Percentiles rank a stretch among this genome's conserved stretches.
Conservation (phyloP, 352 stramenopile genomes). For the Thalassiosira hispida region DNA sequence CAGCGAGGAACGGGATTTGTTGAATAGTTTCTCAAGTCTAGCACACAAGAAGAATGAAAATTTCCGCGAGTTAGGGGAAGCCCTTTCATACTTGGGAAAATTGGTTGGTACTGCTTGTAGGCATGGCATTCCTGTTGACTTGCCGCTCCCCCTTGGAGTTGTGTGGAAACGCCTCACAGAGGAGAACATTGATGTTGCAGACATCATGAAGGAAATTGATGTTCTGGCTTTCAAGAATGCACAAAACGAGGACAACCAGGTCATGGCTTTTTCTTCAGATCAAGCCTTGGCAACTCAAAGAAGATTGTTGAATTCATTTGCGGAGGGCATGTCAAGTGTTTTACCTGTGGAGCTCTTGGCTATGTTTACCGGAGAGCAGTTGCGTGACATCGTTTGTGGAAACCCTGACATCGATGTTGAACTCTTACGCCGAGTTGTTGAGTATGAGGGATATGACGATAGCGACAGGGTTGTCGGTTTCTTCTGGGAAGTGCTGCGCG, state of each 20-base stretch:
- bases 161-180: slow-evolving; percentile 80
- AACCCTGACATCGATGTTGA: slow-evolving; percentile 96
- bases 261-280: slow-evolving; percentile 18
- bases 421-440: slow-evolving; percentile 93
- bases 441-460: slow-evolving; percentile 95
- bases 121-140: slow-evolving; percentile 90
- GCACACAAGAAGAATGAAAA: slow-evolving; percentile 82
- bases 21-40: slow-evolving; percentile 83
- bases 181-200: slow-evolving; percentile 44
- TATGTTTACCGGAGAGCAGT: slow-evolving; percentile 94
- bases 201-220: slow-evolving; percentile 79
- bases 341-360: slow-evolving; percentile 95
- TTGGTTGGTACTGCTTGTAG: slow-evolving; percentile 94
- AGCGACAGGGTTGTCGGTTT: slow-evolving; percentile 89
- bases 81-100: slow-evolving; percentile 95
- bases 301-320: slow-evolving; percentile 84
- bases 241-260: slow-evolving; percentile 36
- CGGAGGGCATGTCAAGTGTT: slow-evolving; percentile 91
- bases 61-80: slow-evolving; percentile 90
- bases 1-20: slow-evolving; percentile 75
- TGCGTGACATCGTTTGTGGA: slow-evolving; percentile 96
- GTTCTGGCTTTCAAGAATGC: slow-evolving; percentile 56
- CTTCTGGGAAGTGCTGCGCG: slow-evolving; percentile 96
- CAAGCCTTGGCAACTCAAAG: slow-evolving; percentile 72
- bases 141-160: slow-evolving; percentile 77